Percentiles rank a stretch among this genome's conserved stretches.
Conservation (phyloP, 2,329 filamentous ascomycete genomes). For the Penicillium crustosum region DNA sequence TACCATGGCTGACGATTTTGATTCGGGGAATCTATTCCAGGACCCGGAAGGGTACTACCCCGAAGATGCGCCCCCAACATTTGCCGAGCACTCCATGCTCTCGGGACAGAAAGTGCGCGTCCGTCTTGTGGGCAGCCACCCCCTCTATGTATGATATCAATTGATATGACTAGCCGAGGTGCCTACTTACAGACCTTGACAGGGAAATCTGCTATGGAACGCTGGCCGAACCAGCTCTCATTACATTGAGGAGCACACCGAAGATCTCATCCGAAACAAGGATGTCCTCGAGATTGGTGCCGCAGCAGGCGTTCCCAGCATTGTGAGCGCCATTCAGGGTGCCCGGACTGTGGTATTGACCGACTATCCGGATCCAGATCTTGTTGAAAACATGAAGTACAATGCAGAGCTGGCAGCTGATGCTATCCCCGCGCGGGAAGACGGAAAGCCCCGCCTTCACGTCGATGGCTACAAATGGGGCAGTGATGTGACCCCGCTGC, state of each 20-base stretch:
- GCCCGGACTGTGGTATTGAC: slow-evolving; percentile 72
- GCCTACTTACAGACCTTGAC: neutral
- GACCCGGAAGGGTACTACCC: slow-evolving; percentile 81
- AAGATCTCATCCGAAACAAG: slow-evolving; percentile 59
- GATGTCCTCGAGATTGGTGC: slow-evolving; percentile 88
- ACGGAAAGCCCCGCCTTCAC: slow-evolving; percentile 45
- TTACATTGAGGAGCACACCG: slow-evolving; percentile 71
- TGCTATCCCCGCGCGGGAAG: slow-evolving; percentile 38
- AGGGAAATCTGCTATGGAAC: slow-evolving; percentile 89
- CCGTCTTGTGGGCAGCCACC: slow-evolving; percentile 81
- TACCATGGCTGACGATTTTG: slow-evolving; percentile 36
- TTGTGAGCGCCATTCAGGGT: slow-evolving; percentile 72
- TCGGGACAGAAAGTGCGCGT: slow-evolving; percentile 66
- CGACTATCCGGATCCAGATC: slow-evolving; percentile 81
- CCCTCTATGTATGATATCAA: slow-evolving; percentile 66
- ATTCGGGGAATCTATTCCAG: slow-evolving; percentile 63
- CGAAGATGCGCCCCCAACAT: slow-evolving; percentile 72
- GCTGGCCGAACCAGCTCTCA: slow-evolving; percentile 74
- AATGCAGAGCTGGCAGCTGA: slow-evolving; percentile 65
- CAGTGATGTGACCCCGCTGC: slow-evolving; percentile 58
- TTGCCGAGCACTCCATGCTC: slow-evolving; percentile 67
- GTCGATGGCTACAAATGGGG: slow-evolving; percentile 85
- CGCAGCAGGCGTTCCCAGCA: slow-evolving; percentile 78
- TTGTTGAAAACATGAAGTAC: slow-evolving; percentile 75
- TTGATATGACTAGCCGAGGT: neutral